Conservation (phyloP, 192 early-diverging fungal genomes). For the Ramicandelaber brevisporus region DNA sequence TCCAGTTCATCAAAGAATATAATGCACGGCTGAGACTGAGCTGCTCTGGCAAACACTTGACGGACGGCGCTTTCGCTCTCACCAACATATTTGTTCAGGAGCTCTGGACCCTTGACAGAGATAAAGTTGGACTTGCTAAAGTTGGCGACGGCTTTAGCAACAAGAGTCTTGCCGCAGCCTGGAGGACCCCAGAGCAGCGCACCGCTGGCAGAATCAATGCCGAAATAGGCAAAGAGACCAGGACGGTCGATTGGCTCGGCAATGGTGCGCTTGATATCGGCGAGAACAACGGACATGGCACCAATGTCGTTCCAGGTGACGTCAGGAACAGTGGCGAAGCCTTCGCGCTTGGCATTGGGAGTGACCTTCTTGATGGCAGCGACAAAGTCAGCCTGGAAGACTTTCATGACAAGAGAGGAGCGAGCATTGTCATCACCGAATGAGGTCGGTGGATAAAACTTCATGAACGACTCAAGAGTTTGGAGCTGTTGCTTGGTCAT, state of each 20-base stretch:
- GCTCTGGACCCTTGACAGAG: conserved; percentile 91
- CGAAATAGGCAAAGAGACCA: conserved; percentile 62
- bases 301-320: conserved; percentile 95
- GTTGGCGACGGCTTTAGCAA: conserved; percentile 95
- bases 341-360: conserved; percentile 91
- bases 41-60: conserved; percentile 82
- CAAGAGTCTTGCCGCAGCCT: conserved; percentile 91
- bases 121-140: conserved; percentile 96
- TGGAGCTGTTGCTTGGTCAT: too few species aligned
- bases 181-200: conserved; percentile 95
- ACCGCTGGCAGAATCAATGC: conserved; percentile 74
- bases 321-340: conserved; percentile 92
- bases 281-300: conserved; percentile 55
- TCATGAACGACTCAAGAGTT: too few species aligned
- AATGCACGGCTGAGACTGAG: conserved; percentile 80
- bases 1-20: conserved; percentile 98
- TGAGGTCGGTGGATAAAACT: too few species aligned
- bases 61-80: conserved; percentile 92
- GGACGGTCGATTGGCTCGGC: conserved; percentile 90
- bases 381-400: conserved; percentile 62
- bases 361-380: conserved; percentile 73
- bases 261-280: conserved; percentile 82
- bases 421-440: too few species aligned
- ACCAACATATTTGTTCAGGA: conserved; percentile 97
- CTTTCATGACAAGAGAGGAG: too few species aligned